Base-by-base conservation (phyloP, 2,329 filamentous ascomycete species). In the Claviceps fusiformis region DNA sequence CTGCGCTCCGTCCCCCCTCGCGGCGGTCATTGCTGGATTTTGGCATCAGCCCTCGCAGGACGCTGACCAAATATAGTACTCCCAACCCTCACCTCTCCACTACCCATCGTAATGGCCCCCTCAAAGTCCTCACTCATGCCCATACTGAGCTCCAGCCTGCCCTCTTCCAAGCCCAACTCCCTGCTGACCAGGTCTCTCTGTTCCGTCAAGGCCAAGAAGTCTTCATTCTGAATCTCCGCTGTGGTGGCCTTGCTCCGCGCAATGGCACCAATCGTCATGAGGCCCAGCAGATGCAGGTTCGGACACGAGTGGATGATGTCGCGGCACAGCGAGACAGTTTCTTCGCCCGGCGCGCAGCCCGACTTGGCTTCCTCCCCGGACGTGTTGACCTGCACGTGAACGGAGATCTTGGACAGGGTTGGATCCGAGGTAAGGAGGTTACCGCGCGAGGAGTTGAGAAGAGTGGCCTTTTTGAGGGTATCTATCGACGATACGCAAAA, bases 241-340 rank as follows among this genome's bases (percentile, higher is more conserved):
- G 83, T 86, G 3, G 83, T 83, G 17, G 81, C 88, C 63, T 82
- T 79, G 62, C 87, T 93, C 59, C 92, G 75, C 51, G 90, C 92
- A 68, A 97, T 95, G 19, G 92, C 90, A 1, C 93, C 93, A 65
- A 98, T 97, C 2, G 93, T 98, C 93, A 98, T 98, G 43, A 98
- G 71, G 0, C 93, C 93, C 35, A 86, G 77, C 2, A 98, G 74
- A 55, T 80, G 74, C 43, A 98, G 73, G 66, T 84, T 78, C 1
- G 87, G 83, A 68, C 89, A 95, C 43, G 81, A 75, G 5, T 85
- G 75, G 11, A 80, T 68, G 53, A 98, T 81, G 64, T 86, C 79
- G 53, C 76, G 77, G 67, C 88, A 92, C 44, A 97, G 73, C 0
- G 72, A 75, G 1, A 81, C 68, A 50, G 81, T 75, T 55, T 86